Base-by-base conservation (phyloP, 495 filamentous ascomycete species). In the Filosporella fistucella region DNA sequence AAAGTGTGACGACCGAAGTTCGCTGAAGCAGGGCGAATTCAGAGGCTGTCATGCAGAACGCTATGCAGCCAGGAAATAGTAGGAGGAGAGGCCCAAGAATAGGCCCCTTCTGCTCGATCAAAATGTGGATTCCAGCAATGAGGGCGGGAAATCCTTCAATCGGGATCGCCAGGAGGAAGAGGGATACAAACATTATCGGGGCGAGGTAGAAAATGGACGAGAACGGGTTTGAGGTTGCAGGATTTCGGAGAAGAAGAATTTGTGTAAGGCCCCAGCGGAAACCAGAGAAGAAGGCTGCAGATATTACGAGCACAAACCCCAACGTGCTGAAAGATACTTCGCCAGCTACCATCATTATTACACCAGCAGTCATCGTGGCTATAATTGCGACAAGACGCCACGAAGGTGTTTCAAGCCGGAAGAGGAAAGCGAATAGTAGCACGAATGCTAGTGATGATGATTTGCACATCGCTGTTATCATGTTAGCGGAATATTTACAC, bases 301-400 rank as follows among this genome's bases (percentile, higher is more conserved):
- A 79, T 61, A 97, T 96, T 66, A 97, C 82, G 36, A 99, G 82
- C 23, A 89, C 61, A 65, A 99, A 97, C 8, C 94, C 94, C 28
- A 90, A 76, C 0, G 82, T 72, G 52, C 89, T 79, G 75, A 99
- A 99, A 26, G 85, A 82, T n/a, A 91, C 78, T 68, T 99, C 93
- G 20, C 91, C 91, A 2, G 90, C 87, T 3, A 99, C 94, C 94
- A 99, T 99, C 91, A 97, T 95, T 53, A 97, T 76, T 20, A 99
- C 94, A 45, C 94, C 94, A 2, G 82, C 57, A 1, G 91, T 99
- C 94, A 99, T 97, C 51, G 87, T 84, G 39, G 78, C 75, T 51
- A 99, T 97, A 53, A 99, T 89, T 28, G 77, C 66, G 18, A 95
- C 84, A 17, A 99, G 76, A 54, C 82, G 84, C 69, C 87, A 81